Conservation (phyloP, 305 asterid genomes). For the Fraxinus dipetala region DNA sequence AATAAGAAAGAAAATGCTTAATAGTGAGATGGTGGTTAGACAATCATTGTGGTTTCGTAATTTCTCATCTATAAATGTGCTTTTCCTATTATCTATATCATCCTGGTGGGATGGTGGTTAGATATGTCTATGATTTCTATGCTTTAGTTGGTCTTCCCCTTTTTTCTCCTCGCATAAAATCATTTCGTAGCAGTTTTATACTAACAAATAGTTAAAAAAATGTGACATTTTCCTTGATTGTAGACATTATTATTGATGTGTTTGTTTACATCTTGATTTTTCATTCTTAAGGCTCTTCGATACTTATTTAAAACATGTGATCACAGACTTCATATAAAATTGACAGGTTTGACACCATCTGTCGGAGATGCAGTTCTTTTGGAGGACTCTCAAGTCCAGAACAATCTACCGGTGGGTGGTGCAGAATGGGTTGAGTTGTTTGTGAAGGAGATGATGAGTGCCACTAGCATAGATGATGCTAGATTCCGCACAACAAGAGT, state of each 20-base stretch:
- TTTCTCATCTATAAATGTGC: neutral
- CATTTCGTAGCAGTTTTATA: neutral
- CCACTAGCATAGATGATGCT: conserved; percentile 77
- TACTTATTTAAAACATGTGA: neutral
- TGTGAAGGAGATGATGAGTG: conserved; percentile 60
- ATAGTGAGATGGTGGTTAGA: neutral
- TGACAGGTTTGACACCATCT: conserved; percentile 30
- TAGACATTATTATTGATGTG: neutral
- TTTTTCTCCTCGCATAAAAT: neutral
- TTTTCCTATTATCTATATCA: neutral
- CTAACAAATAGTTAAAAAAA: neutral
- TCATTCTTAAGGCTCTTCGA: neutral
- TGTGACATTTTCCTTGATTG: neutral
- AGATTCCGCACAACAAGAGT: conserved; percentile 53
- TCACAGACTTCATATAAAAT: neutral
- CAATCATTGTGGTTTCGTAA: neutral
- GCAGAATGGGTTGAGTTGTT: conserved; percentile 74
- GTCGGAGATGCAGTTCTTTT: conserved; percentile 28
- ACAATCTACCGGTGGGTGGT: conserved; percentile 52
- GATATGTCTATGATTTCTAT: neutral
- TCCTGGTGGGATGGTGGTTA: neutral
- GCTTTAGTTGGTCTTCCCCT: neutral
- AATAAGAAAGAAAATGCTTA: neutral
- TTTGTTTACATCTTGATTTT: neutral
- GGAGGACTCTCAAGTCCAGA: conserved; percentile 36